Base-by-base conservation (phyloP, 75 land plant species). In the Isoetes taiwanensis region DNA sequence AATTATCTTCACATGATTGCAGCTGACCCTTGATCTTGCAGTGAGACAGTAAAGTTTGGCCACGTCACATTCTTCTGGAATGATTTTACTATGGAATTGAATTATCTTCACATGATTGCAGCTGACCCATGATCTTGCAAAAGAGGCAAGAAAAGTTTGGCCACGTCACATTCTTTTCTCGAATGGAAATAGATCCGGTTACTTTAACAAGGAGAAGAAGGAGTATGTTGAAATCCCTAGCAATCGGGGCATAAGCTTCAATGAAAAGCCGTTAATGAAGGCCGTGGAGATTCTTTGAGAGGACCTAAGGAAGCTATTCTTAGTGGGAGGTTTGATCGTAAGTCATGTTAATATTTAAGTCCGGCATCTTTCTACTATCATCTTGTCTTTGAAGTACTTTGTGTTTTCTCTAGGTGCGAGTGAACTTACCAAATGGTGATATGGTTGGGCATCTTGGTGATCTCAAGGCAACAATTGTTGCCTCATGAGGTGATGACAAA, bases 381-480 rank as follows among this genome's bases (percentile, higher is more conserved):
- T n/a, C n/a, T n/a, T n/a, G n/a, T n/a, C n/a, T n/a, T n/a, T n/a
- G n/a, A n/a, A n/a, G n/a, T n/a, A n/a, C n/a, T n/a, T n/a, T n/a
- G n/a, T n/a, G n/a, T n/a, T n/a, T n/a, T n/a, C 12, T 42, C 2
- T 37, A 90, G 96, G 77, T 91, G 27, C 88, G 98, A 59, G 98
- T 93, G 31, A 93, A 93, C 63, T 32, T 93, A 4, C 96, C 98
- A 14, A 93, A 93, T 63, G 72, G 98, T 41, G 98, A 93, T 58
- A 91, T 93, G 98, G 98, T 93, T 29, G 98, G 98, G 5, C 98
- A 93, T 30, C 86, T 95, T 5, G 98, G 98, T 59, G 98, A 93
- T 57, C 68, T 84, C 38, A 71, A 80, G 28, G 98, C 98, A 2
- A 93, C 98, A n/a, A 65, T 93, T 43, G 76, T 87, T 17, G 86